phyloP scores from a whole-genome alignment of 108 stramenopile genomes.

The Discostella stelligeroides region DNA sequence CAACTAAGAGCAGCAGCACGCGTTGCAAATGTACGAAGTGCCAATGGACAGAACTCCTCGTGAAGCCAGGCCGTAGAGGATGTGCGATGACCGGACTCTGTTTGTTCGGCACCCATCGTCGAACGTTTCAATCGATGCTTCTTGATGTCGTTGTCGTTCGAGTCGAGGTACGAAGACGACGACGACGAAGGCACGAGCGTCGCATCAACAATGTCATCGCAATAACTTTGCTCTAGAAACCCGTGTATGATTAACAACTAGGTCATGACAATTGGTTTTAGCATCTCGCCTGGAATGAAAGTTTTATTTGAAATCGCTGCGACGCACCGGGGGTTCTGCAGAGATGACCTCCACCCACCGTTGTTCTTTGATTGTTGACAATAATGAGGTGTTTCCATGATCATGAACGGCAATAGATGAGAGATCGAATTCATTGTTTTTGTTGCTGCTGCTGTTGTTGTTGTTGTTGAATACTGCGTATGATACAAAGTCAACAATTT shows the following conservation, averaged over 20 bases:
- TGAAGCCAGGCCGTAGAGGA: constrained; percentile 51
- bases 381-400: too few relatives aligned
- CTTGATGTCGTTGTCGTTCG: background rate
- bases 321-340: constrained; percentile 30
- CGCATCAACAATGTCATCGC: constrained; percentile 38
- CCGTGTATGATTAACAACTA: constrained; percentile 25
- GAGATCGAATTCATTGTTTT: too few relatives aligned
- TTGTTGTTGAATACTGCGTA: constrained; percentile 23
- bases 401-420: too few relatives aligned
- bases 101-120: constrained; percentile 39
- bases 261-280: background rate
- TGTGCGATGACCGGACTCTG: constrained; percentile 30
- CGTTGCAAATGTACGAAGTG: constrained; percentile 39
- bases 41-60: constrained; percentile 21
- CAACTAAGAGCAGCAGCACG: constrained; percentile 29
- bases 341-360: constrained; percentile 37
- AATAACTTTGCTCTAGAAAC: constrained; percentile 19
- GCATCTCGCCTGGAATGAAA: background rate
- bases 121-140: constrained; percentile 36
- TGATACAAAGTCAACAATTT: constrained; percentile 28
- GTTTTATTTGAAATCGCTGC: background rate
- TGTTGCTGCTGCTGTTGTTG: too few relatives aligned
- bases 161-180: background rate
- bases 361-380: background rate
- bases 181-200: constrained; percentile 4